Percentiles rank a stretch among this genome's conserved stretches.
These are phyloP conservation scores for Trametes polyzona DNA, from an alignment of 1,284 basidiomycete genomes.

Conservation along the genomic window DNA sequence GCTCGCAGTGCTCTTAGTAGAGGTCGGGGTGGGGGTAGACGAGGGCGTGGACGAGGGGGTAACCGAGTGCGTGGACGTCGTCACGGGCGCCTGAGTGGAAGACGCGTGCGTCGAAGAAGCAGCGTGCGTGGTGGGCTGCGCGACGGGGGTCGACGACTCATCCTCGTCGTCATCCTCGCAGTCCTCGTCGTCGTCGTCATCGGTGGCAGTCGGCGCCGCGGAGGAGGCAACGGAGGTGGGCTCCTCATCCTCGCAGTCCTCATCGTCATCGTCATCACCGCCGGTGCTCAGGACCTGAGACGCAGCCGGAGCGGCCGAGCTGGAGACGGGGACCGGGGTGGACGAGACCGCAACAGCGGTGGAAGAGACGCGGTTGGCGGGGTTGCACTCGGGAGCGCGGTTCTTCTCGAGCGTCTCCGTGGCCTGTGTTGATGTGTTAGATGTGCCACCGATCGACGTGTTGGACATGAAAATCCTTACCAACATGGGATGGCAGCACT, in stretches of 20 bases:
- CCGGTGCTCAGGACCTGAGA: slow-evolving; percentile 22
- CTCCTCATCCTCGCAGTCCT: slow-evolving; percentile 33
- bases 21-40: slow-evolving; percentile 13
- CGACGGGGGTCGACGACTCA: slow-evolving; percentile 15
- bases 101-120: slow-evolving; percentile 13
- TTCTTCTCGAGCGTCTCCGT: slow-evolving; percentile 50
- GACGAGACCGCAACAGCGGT: no score
- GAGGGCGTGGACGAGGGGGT: slow-evolving; percentile 10
- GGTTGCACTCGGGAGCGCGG: slow-evolving; percentile 58
- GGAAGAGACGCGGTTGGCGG: slow-evolving; percentile 33
- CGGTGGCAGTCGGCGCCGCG: slow-evolving; percentile 22
- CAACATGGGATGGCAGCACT: slow-evolving; percentile 59
- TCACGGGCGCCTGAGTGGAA: slow-evolving; percentile 14
- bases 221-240: slow-evolving; percentile 22
- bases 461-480: slow-evolving; percentile 35
- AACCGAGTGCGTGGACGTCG: slow-evolving; percentile 1
- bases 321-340: slow-evolving; percentile 14
- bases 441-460: neutral
- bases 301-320: slow-evolving; percentile 33
- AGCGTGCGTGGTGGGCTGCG: slow-evolving; percentile 16
- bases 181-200: slow-evolving; percentile 21
- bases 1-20: slow-evolving; percentile 21
- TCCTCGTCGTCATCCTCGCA: slow-evolving; percentile 20
- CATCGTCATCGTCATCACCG: slow-evolving; percentile 21
- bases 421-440: slow-evolving; percentile 38